phyloP scores from a whole-genome alignment of 768 basidiomycete genomes.

The Hericium coralloides region DNA sequence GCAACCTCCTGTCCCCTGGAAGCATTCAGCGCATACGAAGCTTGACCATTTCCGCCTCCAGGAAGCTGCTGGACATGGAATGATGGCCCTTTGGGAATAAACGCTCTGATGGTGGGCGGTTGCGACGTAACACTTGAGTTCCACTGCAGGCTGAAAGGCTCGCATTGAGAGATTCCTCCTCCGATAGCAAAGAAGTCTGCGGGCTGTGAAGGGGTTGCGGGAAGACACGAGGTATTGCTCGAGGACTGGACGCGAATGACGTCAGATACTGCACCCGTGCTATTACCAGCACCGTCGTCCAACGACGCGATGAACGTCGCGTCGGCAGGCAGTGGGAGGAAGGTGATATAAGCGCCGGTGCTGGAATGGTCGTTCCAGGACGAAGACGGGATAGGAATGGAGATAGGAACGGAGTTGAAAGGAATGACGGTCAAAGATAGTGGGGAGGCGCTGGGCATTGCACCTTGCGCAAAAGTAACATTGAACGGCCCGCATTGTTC shows the following conservation, averaged over 20 bases:
- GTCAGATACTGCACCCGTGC: conserved; percentile 28
- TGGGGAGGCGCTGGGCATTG: conserved; percentile 27
- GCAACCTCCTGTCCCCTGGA: conserved; percentile 29
- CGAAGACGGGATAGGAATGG: conserved; percentile 34
- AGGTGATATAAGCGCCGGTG: conserved; percentile 36
- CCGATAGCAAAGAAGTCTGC: neutral
- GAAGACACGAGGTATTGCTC: conserved; percentile 20
- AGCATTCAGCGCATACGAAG: conserved; percentile 35
- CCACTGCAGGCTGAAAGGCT: conserved; percentile 26
- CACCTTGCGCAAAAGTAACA: conserved; percentile 35
- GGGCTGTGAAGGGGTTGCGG: neutral
- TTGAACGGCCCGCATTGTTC: conserved; percentile 45
- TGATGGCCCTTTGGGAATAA: conserved; percentile 20
- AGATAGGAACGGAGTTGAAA: conserved; percentile 39
- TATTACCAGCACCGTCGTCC: conserved; percentile 32
- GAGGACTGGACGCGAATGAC: conserved; percentile 32
- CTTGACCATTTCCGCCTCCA: conserved; percentile 24
- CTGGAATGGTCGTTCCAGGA: conserved; percentile 27
- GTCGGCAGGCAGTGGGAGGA: conserved; percentile 41
- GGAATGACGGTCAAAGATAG: conserved; percentile 44
- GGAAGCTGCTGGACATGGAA: conserved; percentile 16
- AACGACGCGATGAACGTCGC: conserved; percentile 48
- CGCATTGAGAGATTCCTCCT: neutral
- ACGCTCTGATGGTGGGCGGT: conserved; percentile 31
- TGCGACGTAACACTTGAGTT: conserved; percentile 25